Percentiles rank a stretch among this genome's conserved stretches.
These are phyloP conservation scores for Plasmopara muralis DNA, from an alignment of 352 stramenopile species.

Conservation along the genomic window DNA sequence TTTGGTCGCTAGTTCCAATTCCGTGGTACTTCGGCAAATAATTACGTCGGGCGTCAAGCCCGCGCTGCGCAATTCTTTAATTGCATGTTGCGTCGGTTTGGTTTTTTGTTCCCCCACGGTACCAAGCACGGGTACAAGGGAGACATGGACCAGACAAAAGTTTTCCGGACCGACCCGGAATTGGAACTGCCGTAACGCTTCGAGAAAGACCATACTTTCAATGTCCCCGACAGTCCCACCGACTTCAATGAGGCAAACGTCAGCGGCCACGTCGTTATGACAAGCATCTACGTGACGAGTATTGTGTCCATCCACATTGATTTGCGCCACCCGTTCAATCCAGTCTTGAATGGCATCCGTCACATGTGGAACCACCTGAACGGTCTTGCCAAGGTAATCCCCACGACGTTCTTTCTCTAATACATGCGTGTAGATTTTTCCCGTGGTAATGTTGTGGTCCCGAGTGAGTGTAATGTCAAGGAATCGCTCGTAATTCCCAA, in stretches of 20 bases:
- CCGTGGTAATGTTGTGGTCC: conserved; percentile 99
- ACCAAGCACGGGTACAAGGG: conserved; percentile 96
- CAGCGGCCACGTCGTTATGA: conserved; percentile 49
- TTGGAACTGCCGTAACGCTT: conserved; percentile 99
- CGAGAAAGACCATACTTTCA: conserved; percentile 99
- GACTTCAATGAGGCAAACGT: conserved; percentile 99
- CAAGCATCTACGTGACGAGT: conserved; percentile 14
- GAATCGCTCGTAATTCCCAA: conserved; percentile 99
- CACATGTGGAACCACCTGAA: conserved; percentile 97
- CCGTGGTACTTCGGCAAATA: conserved; percentile 91
- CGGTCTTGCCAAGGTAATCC: conserved; percentile 98
- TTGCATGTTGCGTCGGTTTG: conserved; percentile 99
- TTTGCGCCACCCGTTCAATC: conserved; percentile 97
- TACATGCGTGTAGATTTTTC: conserved; percentile 96
- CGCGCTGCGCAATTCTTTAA: conserved; percentile 95
- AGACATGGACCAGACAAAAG: conserved; percentile 99
- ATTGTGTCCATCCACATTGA: conserved; percentile 87
- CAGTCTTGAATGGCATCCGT: conserved; percentile 94
- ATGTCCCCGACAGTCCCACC: conserved; percentile 99
- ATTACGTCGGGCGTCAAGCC: conserved; percentile 96
- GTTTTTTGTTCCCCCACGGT: conserved; percentile 99
- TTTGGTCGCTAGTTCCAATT: conserved; percentile 90
- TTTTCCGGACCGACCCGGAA: conserved; percentile 97
- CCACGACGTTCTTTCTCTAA: conserved; percentile 94
- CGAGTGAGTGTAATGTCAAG: conserved; percentile 92